These are phyloP conservation scores for Pseudonitzschia pungens DNA, from an alignment of 108 stramenopile genomes.

Conservation along the genomic window DNA sequence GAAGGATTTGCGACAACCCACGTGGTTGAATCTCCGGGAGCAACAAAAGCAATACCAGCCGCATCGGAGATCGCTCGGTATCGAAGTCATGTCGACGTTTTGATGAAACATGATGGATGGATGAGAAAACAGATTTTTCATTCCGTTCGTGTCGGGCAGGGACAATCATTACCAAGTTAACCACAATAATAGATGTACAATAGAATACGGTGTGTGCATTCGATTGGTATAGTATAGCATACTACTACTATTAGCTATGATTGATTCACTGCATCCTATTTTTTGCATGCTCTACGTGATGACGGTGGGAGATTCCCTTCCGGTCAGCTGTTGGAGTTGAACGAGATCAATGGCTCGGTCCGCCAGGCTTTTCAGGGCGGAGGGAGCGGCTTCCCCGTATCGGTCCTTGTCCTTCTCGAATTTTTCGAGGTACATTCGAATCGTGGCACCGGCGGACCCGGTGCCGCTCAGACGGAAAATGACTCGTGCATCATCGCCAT, in stretches of 20 bases:
- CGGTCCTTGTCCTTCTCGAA: constrained; percentile 77
- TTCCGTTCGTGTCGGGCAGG: neutral
- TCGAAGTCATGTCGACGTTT: constrained; percentile 19
- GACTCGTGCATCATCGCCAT: constrained; percentile 84
- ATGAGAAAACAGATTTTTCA: neutral
- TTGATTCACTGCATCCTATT: neutral
- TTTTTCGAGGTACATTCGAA: constrained; percentile 97
- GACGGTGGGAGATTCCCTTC: constrained; percentile 78
- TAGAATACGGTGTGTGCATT: neutral
- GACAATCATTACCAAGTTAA: neutral
- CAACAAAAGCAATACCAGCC: neutral
- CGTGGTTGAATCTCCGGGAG: constrained; percentile 48
- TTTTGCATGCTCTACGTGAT: constrained; percentile 63
- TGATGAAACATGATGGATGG: no score
- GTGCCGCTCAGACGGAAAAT: constrained; percentile 98
- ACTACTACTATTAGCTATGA: no score
- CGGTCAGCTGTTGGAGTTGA: constrained; percentile 70
- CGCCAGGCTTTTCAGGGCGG: constrained; percentile 69
- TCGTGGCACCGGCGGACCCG: constrained; percentile 95
- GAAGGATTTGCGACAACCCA: constrained; percentile 55
- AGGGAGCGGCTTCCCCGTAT: constrained; percentile 70
- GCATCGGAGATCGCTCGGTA: constrained; percentile 23
- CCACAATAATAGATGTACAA: no score
- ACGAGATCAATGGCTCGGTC: constrained; percentile 71
- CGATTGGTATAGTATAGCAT: neutral